Conservation (phyloP, 2,329 filamentous ascomycete genomes). For the Aspergillus calidoustus region DNA sequence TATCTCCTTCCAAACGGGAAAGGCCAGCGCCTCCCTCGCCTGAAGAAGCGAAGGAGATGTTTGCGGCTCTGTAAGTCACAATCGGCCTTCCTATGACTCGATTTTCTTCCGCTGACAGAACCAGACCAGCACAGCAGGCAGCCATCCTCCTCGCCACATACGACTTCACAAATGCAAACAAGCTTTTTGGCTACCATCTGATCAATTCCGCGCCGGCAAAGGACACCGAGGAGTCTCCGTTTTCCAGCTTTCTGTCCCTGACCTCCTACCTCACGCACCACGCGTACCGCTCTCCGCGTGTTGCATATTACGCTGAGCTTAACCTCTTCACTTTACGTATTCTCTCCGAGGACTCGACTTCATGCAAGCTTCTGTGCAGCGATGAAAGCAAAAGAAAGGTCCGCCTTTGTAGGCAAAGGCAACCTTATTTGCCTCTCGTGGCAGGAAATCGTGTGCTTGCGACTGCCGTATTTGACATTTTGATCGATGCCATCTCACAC, state of each 20-base stretch:
- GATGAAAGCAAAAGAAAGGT: conserved; percentile 75
- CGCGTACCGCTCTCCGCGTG: conserved; percentile 79
- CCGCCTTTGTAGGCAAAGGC: conserved; percentile 84
- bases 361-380: conserved; percentile 83
- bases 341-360: conserved; percentile 79
- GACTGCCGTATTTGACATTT: conserved; percentile 78
- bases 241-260: conserved; percentile 82
- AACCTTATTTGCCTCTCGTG: conserved; percentile 79
- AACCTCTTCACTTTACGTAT: conserved; percentile 85
- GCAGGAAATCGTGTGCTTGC: conserved; percentile 74
- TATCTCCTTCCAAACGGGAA: conserved; percentile 71
- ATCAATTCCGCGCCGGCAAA: conserved; percentile 66
- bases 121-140: conserved; percentile 76
- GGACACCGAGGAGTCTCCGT: conserved; percentile 71
- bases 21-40: conserved; percentile 66
- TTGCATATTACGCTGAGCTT: conserved; percentile 81
- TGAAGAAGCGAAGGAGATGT: conserved; percentile 81
- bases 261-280: conserved; percentile 94
- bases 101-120: conserved; percentile 26
- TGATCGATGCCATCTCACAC: conserved; percentile 91
- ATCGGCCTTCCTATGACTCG: conserved; percentile 18
- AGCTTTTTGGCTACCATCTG: conserved; percentile 87
- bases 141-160: conserved; percentile 84
- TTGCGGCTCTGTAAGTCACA: conserved; percentile 67
- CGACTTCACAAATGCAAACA: conserved; percentile 93